phyloP scores from a whole-genome alignment of 352 stramenopile species.

The Thalassiosira hispida region DNA sequence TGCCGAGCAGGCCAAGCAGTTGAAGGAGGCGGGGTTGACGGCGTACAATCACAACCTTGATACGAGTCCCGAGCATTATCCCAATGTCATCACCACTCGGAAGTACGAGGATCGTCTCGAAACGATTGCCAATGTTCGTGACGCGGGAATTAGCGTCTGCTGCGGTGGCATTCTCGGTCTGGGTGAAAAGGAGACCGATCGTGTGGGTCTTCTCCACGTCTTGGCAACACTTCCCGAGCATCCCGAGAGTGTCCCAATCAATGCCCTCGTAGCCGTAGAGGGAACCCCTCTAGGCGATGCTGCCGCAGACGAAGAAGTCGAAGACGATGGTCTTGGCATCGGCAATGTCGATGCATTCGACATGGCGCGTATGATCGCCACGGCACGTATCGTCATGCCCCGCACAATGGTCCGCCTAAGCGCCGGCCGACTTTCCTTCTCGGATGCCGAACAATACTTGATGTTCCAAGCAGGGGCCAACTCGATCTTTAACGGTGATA shows the following conservation, averaged over 20 bases:
- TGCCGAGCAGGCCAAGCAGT: conserved; percentile 92
- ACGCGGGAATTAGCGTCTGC: conserved; percentile 96
- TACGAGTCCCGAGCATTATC: conserved; percentile 96
- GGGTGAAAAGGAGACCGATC: conserved; percentile 93
- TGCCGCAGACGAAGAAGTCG: conserved; percentile 64
- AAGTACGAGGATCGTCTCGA: conserved; percentile 96
- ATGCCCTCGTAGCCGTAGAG: conserved; percentile 94
- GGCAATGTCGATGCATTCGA: conserved; percentile 92
- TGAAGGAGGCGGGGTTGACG: conserved; percentile 97
- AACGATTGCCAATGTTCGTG: conserved; percentile 96
- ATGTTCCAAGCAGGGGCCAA: conserved; percentile 98
- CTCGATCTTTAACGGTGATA: conserved; percentile 99
- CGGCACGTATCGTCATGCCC: conserved; percentile 96
- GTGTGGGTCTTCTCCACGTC: conserved; percentile 94
- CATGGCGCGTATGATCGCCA: conserved; percentile 98
- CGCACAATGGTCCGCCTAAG: conserved; percentile 97
- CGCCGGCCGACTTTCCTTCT: conserved; percentile 95
- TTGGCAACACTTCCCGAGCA: conserved; percentile 94
- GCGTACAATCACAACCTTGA: conserved; percentile 99
- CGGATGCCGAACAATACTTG: conserved; percentile 93
- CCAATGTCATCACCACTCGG: conserved; percentile 95
- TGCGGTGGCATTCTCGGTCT: conserved; percentile 97
- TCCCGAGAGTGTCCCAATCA: conserved; percentile 96
- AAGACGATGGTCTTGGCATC: conserved; percentile 84
- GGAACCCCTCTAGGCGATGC: conserved; percentile 94